A percentile compares a stretch with the other conserved stretches of the same genome.
Evolutionary conservation across 1,139 yeast species (phyloP).

Genomic region (Yamadazyma pseudoaaseri): DNA sequence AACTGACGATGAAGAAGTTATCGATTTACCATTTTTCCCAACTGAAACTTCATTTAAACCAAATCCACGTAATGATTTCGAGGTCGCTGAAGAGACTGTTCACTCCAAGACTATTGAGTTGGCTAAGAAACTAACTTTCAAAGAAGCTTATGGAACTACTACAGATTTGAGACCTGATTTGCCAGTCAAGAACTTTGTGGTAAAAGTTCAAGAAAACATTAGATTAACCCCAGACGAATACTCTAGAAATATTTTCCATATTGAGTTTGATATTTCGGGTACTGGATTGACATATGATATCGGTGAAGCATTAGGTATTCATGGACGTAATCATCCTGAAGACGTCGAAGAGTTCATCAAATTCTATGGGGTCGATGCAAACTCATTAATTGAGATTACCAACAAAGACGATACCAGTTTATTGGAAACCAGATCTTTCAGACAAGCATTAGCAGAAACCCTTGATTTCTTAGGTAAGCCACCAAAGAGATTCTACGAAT

Average conservation of each 20-base stretch:
- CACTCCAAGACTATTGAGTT: constrained; percentile 49
- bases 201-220: constrained; percentile 87
- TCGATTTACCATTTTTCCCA: constrained; percentile 50
- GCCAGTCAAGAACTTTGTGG: constrained; percentile 81
- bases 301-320: constrained; percentile 97
- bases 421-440: constrained; percentile 74
- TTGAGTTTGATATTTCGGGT: constrained; percentile 88
- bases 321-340: constrained; percentile 75
- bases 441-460: constrained; percentile 77
- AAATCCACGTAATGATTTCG: constrained; percentile 48
- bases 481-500: constrained; percentile 90
- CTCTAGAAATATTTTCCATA: constrained; percentile 94
- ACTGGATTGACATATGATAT: constrained; percentile 89
- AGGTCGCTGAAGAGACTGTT: constrained; percentile 35
- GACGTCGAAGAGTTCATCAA: constrained; percentile 68
- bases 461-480: constrained; percentile 93
- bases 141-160: constrained; percentile 67
- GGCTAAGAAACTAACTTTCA: constrained; percentile 73
- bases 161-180: constrained; percentile 81
- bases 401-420: constrained; percentile 60
- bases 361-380: constrained; percentile 69
- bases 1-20: constrained; percentile 26
- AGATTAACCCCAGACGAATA: constrained; percentile 91
- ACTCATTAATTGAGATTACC: constrained; percentile 68
- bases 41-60: constrained; percentile 60